Evolutionary conservation across 179 eudicot species (phyloP), one percentile per base, ranked within the genome.

Genomic region (Amaranthus tricolor): DNA sequence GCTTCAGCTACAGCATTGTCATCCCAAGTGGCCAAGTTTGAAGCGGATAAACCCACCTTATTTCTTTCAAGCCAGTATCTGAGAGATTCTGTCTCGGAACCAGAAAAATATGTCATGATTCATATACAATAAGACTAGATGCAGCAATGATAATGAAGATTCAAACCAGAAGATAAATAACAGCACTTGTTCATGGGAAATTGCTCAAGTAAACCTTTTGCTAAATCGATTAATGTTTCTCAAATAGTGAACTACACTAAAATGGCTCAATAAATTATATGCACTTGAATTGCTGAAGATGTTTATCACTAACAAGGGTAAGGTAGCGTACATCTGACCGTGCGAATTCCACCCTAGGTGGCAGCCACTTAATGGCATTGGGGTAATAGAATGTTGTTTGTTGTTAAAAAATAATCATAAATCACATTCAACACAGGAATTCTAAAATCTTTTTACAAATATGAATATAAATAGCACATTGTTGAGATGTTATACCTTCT

Each of bases 1-100:
- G 97, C 89, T 66, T 80, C 88, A 66, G 86, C 76, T 70, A 92
- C 93, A 82, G 97, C 97, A 86, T 83, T 86, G 66, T 94, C 98
- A 77, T 88, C 91, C 98, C 98, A 94, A 82, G 79, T 81, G 19
- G 98, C 97, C 72, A 84, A 78, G 55, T 79, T 82, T 20, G 97
- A 79, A 24, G 79, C 84, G 76, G 88, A 79, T 72, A 87, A 59
- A 84, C 89, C 87, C 71, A 89, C 96, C 80, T 77, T 90, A 84
- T 79, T 94, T 76, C 93, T 88, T 76, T 88, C 90, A 63, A 84
- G 82, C 98, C 98, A 94, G 83, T 86, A 94, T 77, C 76, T 84
- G 56, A 94, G 93, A 80, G 98, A 88, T 68, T 91, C 98, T 94
- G 79, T 75, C 61, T 50, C 50, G 62, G 50, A 52, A 69, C 66